Conservation (phyloP, 805 yeast species). For the Maudiozyma pseudohumilis region DNA sequence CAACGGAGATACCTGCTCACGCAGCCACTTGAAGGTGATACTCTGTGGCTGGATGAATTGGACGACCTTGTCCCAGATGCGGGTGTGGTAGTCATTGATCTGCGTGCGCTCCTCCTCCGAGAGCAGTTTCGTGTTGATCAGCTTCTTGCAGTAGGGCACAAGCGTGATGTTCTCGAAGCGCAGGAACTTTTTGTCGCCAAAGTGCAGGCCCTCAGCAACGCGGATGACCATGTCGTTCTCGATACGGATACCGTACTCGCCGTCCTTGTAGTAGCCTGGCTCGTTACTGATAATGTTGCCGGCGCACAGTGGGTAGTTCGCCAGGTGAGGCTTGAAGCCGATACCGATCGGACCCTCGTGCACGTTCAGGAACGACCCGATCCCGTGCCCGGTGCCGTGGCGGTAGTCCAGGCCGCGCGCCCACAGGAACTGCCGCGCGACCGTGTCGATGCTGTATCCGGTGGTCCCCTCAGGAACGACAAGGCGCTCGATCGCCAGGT, state of each 20-base stretch:
- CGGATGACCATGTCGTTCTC: constrained; percentile 70
- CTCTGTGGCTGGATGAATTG: constrained; percentile 46
- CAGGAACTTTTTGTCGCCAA: constrained; percentile 48
- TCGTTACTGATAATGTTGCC: constrained; percentile 85
- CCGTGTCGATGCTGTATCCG: constrained; percentile 66
- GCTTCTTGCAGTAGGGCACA: constrained; percentile 71
- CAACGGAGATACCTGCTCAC: constrained; percentile 39
- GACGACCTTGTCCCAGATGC: constrained; percentile 43
- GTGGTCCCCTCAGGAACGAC: constrained; percentile 69
- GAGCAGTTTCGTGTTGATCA: constrained; percentile 55
- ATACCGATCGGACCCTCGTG: constrained; percentile 93
- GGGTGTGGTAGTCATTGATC: constrained; percentile 58
- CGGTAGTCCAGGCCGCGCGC: constrained; percentile 72
- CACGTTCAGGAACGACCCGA: constrained; percentile 84
- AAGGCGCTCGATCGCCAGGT: constrained; percentile 72
- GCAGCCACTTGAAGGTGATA: constrained; percentile 61
- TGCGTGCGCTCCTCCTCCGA: constrained; percentile 51
- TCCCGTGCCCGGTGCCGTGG: constrained; percentile 97
- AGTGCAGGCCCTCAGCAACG: constrained; percentile 33
- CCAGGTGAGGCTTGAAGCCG: constrained; percentile 41
- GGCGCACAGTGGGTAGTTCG: constrained; percentile 41
- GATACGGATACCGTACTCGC: constrained; percentile 81
- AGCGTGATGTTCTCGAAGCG: constrained; percentile 77
- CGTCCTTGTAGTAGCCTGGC: constrained; percentile 89
- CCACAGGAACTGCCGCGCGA: constrained; percentile 81